These are phyloP conservation scores for Friedmanniomyces endolithicus DNA, from an alignment of 495 filamentous ascomycete genomes.

Conservation along the genomic window DNA sequence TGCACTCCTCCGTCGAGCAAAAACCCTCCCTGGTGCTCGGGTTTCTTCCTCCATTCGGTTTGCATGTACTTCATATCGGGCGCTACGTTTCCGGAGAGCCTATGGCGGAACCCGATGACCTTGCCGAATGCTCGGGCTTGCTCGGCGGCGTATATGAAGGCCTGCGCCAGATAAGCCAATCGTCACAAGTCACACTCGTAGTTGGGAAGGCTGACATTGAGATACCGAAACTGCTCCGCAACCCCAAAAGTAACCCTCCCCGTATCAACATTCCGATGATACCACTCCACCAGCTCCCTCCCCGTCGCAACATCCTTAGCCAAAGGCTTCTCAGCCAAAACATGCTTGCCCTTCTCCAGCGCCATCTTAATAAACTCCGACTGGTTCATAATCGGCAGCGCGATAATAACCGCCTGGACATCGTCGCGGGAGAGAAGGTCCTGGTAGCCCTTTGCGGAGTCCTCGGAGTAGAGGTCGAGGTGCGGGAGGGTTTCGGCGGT, in stretches of 20 bases:
- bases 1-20: slow-evolving; percentile 69
- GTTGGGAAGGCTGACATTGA: slow-evolving; percentile 32
- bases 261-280: slow-evolving; percentile 37
- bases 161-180: too few relatives aligned
- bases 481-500: slow-evolving; percentile 3
- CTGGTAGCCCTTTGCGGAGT: slow-evolving; percentile 44
- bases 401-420: slow-evolving; percentile 57
- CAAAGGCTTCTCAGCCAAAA: slow-evolving; percentile 73
- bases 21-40: slow-evolving; percentile 65
- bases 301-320: slow-evolving; percentile 53
- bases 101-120: slow-evolving; percentile 51
- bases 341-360: slow-evolving; percentile 61
- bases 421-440: slow-evolving; percentile 54
- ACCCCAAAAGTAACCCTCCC: slow-evolving; percentile 47
- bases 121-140: slow-evolving; percentile 49
- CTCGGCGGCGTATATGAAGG: slow-evolving; percentile 44
- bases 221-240: slow-evolving; percentile 67
- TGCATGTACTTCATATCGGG: slow-evolving; percentile 48
- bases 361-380: slow-evolving; percentile 47
- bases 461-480: slow-evolving; percentile 45
- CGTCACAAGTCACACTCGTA: too few relatives aligned
- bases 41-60: slow-evolving; percentile 63
- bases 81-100: slow-evolving; percentile 42
- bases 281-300: slow-evolving; percentile 49
- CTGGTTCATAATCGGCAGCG: slow-evolving; percentile 49